A percentile compares a stretch with the other conserved stretches of the same genome.
Evolutionary conservation across 2,329 filamentous ascomycete genomes (phyloP).

Genomic region (Emergomyces orientalis): DNA sequence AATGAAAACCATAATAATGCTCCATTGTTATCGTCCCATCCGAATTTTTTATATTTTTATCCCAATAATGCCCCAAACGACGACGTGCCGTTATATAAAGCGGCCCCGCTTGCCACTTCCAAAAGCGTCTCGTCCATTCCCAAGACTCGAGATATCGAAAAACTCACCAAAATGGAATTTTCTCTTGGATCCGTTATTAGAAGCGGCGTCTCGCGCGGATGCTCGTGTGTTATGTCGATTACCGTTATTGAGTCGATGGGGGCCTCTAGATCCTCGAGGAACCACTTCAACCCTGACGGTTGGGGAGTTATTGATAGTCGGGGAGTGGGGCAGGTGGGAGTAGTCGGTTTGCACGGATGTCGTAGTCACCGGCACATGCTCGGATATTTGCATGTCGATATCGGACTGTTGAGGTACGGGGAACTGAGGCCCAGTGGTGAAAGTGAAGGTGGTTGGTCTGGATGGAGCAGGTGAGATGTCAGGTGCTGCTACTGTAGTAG

Average conservation of each 20-base stretch:
- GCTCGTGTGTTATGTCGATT: constrained; percentile 30
- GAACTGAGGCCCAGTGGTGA: constrained; percentile 34
- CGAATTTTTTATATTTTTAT: neutral
- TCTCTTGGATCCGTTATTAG: constrained; percentile 39
- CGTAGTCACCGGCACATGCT: constrained; percentile 18
- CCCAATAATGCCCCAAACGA: neutral
- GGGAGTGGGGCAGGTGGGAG: constrained; percentile 21
- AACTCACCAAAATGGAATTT: constrained; percentile 41
- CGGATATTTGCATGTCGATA: constrained; percentile 36
- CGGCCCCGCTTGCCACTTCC: constrained; percentile 42
- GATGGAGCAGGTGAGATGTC: constrained; percentile 15
- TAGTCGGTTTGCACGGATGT: constrained; percentile 19
- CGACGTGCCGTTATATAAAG: constrained; percentile 29
- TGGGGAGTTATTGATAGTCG: constrained; percentile 18
- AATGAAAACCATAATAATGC: constrained; percentile 1
- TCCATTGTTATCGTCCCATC: constrained; percentile 1
- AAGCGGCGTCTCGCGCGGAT: constrained; percentile 31
- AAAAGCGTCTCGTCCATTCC: constrained; percentile 35
- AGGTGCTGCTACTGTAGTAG: constrained; percentile 14
- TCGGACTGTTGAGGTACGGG: constrained; percentile 31
- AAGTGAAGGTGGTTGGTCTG: constrained; percentile 35
- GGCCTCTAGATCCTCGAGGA: constrained; percentile 33
- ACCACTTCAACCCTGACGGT: constrained; percentile 37
- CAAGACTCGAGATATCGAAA: constrained; percentile 41
- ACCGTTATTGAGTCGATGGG: constrained; percentile 32